These are phyloP conservation scores for Penicillium digitatum DNA, from an alignment of 2,329 filamentous ascomycete species.

Conservation along the genomic window DNA sequence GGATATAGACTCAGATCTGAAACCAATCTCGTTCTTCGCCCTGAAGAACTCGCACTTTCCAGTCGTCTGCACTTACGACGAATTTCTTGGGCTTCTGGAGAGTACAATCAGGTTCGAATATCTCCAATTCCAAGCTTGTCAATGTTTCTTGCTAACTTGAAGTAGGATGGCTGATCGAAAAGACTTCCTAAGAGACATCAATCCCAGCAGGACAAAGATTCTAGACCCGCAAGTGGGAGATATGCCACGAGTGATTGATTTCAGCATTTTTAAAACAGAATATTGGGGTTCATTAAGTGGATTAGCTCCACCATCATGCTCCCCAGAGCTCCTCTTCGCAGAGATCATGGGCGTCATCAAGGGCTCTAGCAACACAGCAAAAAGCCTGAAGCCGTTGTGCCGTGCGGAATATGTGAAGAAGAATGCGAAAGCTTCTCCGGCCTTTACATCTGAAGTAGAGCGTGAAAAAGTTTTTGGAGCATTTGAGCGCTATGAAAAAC, in stretches of 20 bases:
- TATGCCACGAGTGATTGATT: conserved; percentile 20
- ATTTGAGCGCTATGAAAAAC: conserved; percentile 27
- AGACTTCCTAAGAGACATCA: conserved; percentile 6
- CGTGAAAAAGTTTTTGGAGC: conserved; percentile 22
- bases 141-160: not conserved
- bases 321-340: conserved; percentile 25
- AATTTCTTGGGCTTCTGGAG: conserved; percentile 24
- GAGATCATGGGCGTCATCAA: conserved; percentile 35
- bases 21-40: conserved; percentile 16
- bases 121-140: too few species aligned
- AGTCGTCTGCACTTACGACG: conserved; percentile 30
- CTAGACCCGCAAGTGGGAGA: not conserved
- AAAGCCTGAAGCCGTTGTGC: conserved; percentile 16
- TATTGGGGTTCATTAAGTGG: conserved; percentile 26
- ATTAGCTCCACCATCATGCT: conserved; percentile 10
- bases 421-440: conserved; percentile 20
- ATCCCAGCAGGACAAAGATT: not conserved
- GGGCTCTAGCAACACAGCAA: conserved; percentile 18
- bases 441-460: conserved; percentile 19
- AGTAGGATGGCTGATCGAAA: conserved; percentile 13
- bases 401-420: conserved; percentile 21
- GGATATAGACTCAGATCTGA: not conserved
- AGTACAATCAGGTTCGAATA: conserved; percentile 12
- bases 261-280: conserved; percentile 25
- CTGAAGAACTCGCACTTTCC: conserved; percentile 26